A percentile compares a stretch with the other conserved stretches of the same genome.
Evolutionary conservation across 2,329 filamentous ascomycete species (phyloP).

Genomic region (Hypocrella siamensis): DNA sequence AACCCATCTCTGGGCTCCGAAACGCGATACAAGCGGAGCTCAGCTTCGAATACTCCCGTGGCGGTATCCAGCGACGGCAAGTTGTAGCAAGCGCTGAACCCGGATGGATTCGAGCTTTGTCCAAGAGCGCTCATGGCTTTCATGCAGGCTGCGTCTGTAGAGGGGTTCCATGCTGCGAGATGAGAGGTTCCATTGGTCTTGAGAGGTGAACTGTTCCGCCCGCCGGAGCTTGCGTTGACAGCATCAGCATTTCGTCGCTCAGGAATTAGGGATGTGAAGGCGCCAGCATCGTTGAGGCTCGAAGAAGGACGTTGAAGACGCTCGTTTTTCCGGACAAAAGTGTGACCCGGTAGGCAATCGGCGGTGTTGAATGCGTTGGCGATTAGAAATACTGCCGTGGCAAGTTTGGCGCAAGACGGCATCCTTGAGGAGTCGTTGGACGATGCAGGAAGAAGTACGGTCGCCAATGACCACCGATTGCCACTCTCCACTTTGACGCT

Average conservation of each 20-base stretch:
- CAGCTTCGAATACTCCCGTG: slow-evolving; percentile 60
- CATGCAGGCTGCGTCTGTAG: slow-evolving; percentile 43
- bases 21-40: slow-evolving; percentile 59
- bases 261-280: neutral
- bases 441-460: too few relatives aligned
- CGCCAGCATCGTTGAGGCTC: neutral
- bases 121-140: slow-evolving; percentile 37
- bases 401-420: neutral
- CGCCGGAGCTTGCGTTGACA: slow-evolving; percentile 1
- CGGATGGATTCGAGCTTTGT: slow-evolving; percentile 54
- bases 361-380: neutral
- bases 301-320: slow-evolving; percentile 3
- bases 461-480: too few relatives aligned
- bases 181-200: slow-evolving; percentile 31
- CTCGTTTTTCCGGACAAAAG: slow-evolving; percentile 3
- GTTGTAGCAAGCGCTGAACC: slow-evolving; percentile 73
- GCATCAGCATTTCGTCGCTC: slow-evolving; percentile 1
- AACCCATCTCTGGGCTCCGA: slow-evolving; percentile 41
- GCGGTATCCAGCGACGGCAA: slow-evolving; percentile 51
- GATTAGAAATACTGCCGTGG: slow-evolving; percentile 1
- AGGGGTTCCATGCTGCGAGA: slow-evolving; percentile 37
- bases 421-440: slow-evolving; percentile 1
- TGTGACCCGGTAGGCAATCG: neutral
- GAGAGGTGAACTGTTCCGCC: slow-evolving; percentile 14
- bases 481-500: too few relatives aligned